Conservation (phyloP, 176 grass and related monocot species). For the Avena atlantica region DNA sequence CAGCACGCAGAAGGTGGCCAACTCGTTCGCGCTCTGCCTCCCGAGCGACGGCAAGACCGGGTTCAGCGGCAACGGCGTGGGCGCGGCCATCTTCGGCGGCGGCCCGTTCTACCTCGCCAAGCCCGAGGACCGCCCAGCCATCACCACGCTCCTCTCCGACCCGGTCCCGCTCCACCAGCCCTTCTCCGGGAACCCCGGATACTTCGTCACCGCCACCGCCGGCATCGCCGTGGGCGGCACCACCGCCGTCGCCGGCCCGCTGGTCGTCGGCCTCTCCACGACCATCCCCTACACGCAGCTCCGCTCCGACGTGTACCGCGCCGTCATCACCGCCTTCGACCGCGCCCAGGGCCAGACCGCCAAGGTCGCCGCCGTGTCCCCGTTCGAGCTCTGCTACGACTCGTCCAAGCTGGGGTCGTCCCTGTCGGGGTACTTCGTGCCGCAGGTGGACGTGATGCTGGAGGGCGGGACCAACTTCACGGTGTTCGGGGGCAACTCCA, state of each 20-base stretch:
- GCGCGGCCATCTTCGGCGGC: constrained; percentile 71
- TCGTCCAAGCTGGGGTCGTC: constrained; percentile 42
- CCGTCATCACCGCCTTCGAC: constrained; percentile 48
- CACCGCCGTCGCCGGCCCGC: neutral
- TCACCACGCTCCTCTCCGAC: constrained; percentile 29
- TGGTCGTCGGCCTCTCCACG: constrained; percentile 39
- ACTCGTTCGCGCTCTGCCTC: constrained; percentile 74
- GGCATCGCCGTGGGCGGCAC: constrained; percentile 36
- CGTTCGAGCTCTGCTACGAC: constrained; percentile 67
- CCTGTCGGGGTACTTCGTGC: constrained; percentile 54
- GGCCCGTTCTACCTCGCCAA: constrained; percentile 44
- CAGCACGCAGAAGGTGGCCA: constrained; percentile 45
- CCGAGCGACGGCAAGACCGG: constrained; percentile 46
- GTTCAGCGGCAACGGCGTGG: constrained; percentile 10
- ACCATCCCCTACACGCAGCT: constrained; percentile 50
- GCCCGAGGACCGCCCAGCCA: constrained; percentile 18
- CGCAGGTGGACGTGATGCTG: constrained; percentile 55
- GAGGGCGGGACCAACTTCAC: constrained; percentile 51
- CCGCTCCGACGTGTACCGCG: constrained; percentile 49
- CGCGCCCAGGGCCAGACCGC: neutral
- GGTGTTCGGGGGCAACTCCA: constrained; percentile 56
- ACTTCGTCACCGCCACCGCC: constrained; percentile 44
- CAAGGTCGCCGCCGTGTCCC: constrained; percentile 26
- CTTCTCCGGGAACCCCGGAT: constrained; percentile 25
- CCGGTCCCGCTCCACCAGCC: constrained; percentile 30